These are phyloP conservation scores for Rhynchospora pubera DNA, from an alignment of 176 grass and related monocot species.

Conservation along the genomic window DNA sequence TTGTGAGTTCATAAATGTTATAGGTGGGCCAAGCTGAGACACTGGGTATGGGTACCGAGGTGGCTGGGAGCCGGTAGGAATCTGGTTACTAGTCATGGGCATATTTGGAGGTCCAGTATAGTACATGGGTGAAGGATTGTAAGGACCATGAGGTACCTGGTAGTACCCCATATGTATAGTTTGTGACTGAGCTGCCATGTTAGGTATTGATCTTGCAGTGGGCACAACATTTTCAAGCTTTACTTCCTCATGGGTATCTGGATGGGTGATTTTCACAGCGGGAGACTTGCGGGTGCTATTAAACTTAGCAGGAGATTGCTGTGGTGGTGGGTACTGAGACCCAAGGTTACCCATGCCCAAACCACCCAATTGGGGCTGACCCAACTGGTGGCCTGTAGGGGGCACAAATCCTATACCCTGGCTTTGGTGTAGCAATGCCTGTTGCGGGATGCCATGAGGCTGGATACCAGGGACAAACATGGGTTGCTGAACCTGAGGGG, in stretches of 20 bases:
- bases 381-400: slow-evolving; percentile 31
- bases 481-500: slow-evolving; percentile 46
- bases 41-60: slow-evolving; percentile 41
- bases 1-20: slow-evolving; percentile 32
- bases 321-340: slow-evolving; percentile 33
- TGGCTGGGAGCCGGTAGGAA: slow-evolving; percentile 48
- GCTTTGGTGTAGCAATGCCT: slow-evolving; percentile 67
- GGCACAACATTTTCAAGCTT: slow-evolving; percentile 47
- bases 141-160: slow-evolving; percentile 27
- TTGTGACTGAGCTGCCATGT: slow-evolving; percentile 35
- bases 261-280: slow-evolving; percentile 71
- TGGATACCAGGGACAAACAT: slow-evolving; percentile 58
- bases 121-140: slow-evolving; percentile 47
- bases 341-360: slow-evolving; percentile 29
- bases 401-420: slow-evolving; percentile 51
- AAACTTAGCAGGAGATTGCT: slow-evolving; percentile 44
- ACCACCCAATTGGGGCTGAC: slow-evolving; percentile 49
- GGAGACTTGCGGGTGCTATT: slow-evolving; percentile 38
- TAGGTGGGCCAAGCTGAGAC: slow-evolving; percentile 30
- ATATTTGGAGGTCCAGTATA: slow-evolving; percentile 29
- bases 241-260: slow-evolving; percentile 81
- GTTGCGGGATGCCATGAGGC: slow-evolving; percentile 45
- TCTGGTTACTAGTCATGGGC: slow-evolving; percentile 38
- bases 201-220: slow-evolving; percentile 40
- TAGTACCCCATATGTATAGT: slow-evolving; percentile 40